These are phyloP conservation scores for Bullera alba DNA, from an alignment of 768 basidiomycete species.

Conservation along the genomic window DNA sequence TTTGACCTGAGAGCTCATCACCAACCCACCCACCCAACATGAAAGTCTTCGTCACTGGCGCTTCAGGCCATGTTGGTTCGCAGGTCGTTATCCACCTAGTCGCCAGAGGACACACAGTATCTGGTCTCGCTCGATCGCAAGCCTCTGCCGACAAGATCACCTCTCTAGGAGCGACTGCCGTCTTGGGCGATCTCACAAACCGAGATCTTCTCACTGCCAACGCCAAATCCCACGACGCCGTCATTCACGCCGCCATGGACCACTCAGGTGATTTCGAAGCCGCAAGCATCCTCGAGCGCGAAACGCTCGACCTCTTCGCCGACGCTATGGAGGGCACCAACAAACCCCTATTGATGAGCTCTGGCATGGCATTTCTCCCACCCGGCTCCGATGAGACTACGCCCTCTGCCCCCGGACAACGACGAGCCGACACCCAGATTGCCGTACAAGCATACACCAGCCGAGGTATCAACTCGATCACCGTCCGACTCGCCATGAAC, in stretches of 20 bases:
- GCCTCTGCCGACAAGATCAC: constrained; percentile 10
- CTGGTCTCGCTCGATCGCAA: constrained; percentile 15
- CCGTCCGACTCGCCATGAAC: constrained; percentile 6
- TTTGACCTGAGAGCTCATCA: no score
- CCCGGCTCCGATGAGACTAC: not conserved
- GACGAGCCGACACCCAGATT: not conserved
- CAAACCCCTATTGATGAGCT: constrained; percentile 8
- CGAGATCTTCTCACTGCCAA: constrained; percentile 1
- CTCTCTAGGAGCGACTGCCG: constrained; percentile 1
- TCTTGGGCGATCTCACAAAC: constrained; percentile 10
- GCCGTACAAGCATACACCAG: not conserved
- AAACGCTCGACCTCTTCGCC: constrained; percentile 2
- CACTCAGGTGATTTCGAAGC: constrained; percentile 1
- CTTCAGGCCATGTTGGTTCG: constrained; percentile 11
- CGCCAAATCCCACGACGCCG: constrained; percentile 9
- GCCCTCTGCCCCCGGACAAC: not conserved
- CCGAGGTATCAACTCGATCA: constrained; percentile 1
- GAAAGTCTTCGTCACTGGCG: constrained; percentile 28
- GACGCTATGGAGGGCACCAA: constrained; percentile 4
- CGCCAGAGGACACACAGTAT: constrained; percentile 13
- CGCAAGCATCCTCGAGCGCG: not conserved
- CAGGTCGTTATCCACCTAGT: constrained; percentile 6
- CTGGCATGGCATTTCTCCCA: constrained; percentile 1
- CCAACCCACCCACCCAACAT: constrained; percentile 3
- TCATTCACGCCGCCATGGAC: constrained; percentile 12